These are phyloP conservation scores for Calonectria hongkongensis DNA, from an alignment of 2,329 filamentous ascomycete genomes.

Conservation along the genomic window DNA sequence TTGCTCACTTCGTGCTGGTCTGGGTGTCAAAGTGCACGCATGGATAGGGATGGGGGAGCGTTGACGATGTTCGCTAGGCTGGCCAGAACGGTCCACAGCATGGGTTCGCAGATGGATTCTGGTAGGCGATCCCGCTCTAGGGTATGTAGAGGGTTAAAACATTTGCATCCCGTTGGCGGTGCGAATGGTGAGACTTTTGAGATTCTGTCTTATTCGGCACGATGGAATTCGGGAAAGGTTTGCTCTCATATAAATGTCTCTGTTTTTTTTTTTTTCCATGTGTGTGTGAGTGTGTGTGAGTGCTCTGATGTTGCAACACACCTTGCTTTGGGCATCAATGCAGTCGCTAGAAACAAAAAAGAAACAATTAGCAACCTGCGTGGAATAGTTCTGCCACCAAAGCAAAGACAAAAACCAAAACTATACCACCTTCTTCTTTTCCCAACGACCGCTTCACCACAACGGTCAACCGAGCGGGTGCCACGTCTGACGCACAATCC, in stretches of 20 bases:
- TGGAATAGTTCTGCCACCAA: not conserved
- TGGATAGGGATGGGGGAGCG: not conserved
- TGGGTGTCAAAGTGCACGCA: slow-evolving; percentile 15
- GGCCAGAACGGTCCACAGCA: slow-evolving; percentile 18
- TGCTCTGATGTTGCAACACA: not conserved
- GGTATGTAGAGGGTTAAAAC: slow-evolving; percentile 6
- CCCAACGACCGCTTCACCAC: slow-evolving; percentile 28
- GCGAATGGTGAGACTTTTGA: not conserved
- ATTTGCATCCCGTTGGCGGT: not conserved
- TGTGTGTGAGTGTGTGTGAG: too few species aligned
- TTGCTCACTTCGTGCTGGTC: not conserved
- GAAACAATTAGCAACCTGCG: not conserved
- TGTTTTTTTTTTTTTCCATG: too few species aligned
- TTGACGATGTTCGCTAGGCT: not conserved
- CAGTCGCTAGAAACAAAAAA: slow-evolving; percentile 6
- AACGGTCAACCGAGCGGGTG: slow-evolving; percentile 16
- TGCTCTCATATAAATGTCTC: slow-evolving; percentile 18
- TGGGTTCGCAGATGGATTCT: slow-evolving; percentile 9
- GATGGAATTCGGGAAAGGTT: slow-evolving; percentile 9
- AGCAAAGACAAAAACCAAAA: not conserved
- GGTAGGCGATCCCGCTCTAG: slow-evolving; percentile 13
- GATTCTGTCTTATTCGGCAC: not conserved
- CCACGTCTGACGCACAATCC: slow-evolving; percentile 35
- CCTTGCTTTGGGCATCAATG: slow-evolving; percentile 15
- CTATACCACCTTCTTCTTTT: slow-evolving; percentile 15